A percentile compares a stretch with the other conserved stretches of the same genome.
Evolutionary conservation across 1,284 basidiomycete species (phyloP).

Genomic region (Naganishia cerealis): DNA sequence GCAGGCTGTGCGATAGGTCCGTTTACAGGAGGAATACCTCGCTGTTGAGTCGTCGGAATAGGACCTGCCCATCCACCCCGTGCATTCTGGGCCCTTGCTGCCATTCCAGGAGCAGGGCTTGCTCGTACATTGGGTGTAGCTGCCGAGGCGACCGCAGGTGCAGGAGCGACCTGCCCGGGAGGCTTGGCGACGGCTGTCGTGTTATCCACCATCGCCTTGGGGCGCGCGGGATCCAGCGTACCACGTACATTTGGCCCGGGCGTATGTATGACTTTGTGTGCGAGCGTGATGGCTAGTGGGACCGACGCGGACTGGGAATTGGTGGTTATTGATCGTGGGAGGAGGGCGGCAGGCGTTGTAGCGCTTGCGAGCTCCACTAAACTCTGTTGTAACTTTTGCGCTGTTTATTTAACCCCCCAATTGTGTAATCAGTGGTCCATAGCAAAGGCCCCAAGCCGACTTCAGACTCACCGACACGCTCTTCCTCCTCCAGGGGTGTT

Average conservation of each 20-base stretch:
- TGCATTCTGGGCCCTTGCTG: not conserved
- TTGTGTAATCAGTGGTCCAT: not conserved
- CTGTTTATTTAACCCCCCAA: not conserved
- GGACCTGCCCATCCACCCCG: not conserved
- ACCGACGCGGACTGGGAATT: not conserved
- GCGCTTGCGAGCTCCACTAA: conserved; percentile 19
- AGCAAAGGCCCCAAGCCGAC: not conserved
- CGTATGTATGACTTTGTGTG: conserved; percentile 24
- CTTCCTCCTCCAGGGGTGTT: conserved; percentile 28
- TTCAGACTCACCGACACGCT: conserved; percentile 30
- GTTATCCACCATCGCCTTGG: conserved; percentile 32
- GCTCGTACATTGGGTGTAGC: not conserved
- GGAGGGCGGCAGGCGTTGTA: conserved; percentile 5
- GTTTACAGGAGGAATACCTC: not conserved
- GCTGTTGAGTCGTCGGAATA: not conserved
- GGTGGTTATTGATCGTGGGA: not conserved
- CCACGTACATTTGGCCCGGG: conserved; percentile 25
- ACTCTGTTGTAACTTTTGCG: conserved; percentile 17
- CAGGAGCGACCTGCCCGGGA: conserved; percentile 18
- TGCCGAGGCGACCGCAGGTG: not conserved
- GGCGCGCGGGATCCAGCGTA: conserved; percentile 32
- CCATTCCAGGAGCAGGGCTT: not conserved
- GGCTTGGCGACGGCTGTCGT: conserved; percentile 16
- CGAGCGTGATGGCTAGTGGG: conserved; percentile 21
- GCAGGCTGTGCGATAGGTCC: not conserved